Conservation (phyloP, 306 rosid species). For the Dryas octopetala region DNA sequence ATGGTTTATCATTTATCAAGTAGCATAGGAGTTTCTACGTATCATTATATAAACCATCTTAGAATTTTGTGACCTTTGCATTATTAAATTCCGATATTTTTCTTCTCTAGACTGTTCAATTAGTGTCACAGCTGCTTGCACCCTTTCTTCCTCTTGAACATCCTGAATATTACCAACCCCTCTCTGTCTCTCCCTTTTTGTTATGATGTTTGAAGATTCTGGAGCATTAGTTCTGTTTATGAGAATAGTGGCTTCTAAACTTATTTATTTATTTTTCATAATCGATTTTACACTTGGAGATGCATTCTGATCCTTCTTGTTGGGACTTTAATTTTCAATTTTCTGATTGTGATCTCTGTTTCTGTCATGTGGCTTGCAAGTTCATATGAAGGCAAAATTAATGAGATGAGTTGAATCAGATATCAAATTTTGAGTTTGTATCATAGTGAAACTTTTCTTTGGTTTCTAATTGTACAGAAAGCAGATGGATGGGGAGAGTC, state of each 20-base stretch:
- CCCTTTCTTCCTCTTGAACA: background rate
- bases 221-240: background rate
- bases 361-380: background rate
- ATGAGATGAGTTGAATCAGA: slow-evolving; percentile 10
- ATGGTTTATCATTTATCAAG: slow-evolving; percentile 1
- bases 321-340: background rate
- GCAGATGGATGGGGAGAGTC: slow-evolving; percentile 84
- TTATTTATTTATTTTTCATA: background rate
- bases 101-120: background rate
- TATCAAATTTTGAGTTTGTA: background rate
- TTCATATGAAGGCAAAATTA: background rate
- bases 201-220: background rate
- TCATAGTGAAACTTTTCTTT: background rate
- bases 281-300: background rate
- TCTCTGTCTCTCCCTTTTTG: background rate
- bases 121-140: background rate
- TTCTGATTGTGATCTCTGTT: background rate
- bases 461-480: slow-evolving; percentile 51
- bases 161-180: background rate
- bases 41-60: background rate
- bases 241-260: background rate
- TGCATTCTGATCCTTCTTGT: background rate
- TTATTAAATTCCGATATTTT: background rate
- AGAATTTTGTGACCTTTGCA: background rate
- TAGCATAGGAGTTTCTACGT: background rate